Evolutionary conservation across 495 filamentous ascomycete species (phyloP), one percentile per base, ranked within the genome.

Genomic region (Darksidea phi): DNA sequence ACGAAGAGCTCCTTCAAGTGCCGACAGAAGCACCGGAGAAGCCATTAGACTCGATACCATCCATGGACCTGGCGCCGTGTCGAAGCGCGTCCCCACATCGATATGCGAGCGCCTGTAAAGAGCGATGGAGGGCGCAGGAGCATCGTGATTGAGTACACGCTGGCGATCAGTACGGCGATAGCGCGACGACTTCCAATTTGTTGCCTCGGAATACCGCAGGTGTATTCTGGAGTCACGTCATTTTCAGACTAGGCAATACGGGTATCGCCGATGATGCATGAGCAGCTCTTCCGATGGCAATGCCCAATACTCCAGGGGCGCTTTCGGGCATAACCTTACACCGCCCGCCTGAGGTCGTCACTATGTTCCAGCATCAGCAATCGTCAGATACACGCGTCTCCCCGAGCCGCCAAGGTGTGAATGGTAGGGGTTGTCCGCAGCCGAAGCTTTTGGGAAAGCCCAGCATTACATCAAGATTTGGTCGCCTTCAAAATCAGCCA

Each of bases 141-240:
- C 28, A 10, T 10, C 4, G 10, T 32, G 3, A 10, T 10, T 32
- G 28, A 32, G 28, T 10, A 32, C 28, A 32, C 28, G 28, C 10
- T 10, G 3, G 3, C 28, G 28, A 32, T n/a, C 28, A 10, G 28
- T 32, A 3, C 46, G 46, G 54, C 48, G 45, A 63, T 47, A 24
- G n/a, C 60, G 54, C 60, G 45, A 51, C 17, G 37, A 13, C 60
- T 57, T 63, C 60, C 53, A 63, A 63, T 57, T 52, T 57, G 54
- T 46, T 38, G 54, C 10, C 10, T 52, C 18, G 7, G 2, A 21
- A 3, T 38, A 13, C 21, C 8, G 28, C 32, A 32, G 28, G 23
- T 24, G 21, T 17, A 25, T 52, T 51, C 37, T 53, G 53, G 34
- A 37, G 57, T 47, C 28, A 3, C 3, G 28, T 32, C 28, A 32